Conservation (phyloP, 805 yeast genomes). For the Nakazawaea ernobii region DNA sequence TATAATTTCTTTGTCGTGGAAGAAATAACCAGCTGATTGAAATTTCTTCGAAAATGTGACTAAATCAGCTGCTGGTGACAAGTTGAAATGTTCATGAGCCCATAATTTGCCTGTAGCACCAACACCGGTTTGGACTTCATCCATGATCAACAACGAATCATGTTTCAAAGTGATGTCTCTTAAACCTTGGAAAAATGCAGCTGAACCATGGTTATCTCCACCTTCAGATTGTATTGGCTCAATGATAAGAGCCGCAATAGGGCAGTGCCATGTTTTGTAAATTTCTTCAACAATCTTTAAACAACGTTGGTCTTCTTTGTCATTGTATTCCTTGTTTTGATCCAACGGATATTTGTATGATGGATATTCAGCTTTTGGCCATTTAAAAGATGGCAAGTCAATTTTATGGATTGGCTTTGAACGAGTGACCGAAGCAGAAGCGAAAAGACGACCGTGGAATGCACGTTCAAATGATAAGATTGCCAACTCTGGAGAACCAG, state of each 20-base stretch:
- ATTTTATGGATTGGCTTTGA: slow-evolving; percentile 53
- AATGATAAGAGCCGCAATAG: slow-evolving; percentile 47
- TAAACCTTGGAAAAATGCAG: slow-evolving; percentile 55
- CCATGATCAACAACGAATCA: slow-evolving; percentile 56
- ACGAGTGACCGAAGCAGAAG: slow-evolving; percentile 49
- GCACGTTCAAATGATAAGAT: slow-evolving; percentile 48
- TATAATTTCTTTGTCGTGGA: slow-evolving; percentile 50
- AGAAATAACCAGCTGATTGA: slow-evolving; percentile 70
- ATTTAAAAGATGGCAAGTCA: slow-evolving; percentile 54
- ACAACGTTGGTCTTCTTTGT: slow-evolving; percentile 42
- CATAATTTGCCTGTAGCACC: slow-evolving; percentile 70
- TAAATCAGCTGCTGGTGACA: slow-evolving; percentile 58
- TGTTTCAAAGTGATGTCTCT: slow-evolving; percentile 54
- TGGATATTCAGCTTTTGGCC: slow-evolving; percentile 70
- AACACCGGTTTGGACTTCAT: slow-evolving; percentile 72
- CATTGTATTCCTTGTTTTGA: slow-evolving; percentile 46
- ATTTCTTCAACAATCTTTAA: slow-evolving; percentile 37
- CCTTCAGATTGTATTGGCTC: slow-evolving; percentile 72
- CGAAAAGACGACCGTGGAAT: slow-evolving; percentile 54
- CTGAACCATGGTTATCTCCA: slow-evolving; percentile 68
- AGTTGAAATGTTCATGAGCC: slow-evolving; percentile 68
- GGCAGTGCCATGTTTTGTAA: slow-evolving; percentile 31
- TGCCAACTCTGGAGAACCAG: slow-evolving; percentile 49
- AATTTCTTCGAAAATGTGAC: slow-evolving; percentile 69
- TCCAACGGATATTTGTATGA: slow-evolving; percentile 79